Base-by-base conservation (phyloP, 352 stramenopile species). In the Pythium guiyangense region DNA sequence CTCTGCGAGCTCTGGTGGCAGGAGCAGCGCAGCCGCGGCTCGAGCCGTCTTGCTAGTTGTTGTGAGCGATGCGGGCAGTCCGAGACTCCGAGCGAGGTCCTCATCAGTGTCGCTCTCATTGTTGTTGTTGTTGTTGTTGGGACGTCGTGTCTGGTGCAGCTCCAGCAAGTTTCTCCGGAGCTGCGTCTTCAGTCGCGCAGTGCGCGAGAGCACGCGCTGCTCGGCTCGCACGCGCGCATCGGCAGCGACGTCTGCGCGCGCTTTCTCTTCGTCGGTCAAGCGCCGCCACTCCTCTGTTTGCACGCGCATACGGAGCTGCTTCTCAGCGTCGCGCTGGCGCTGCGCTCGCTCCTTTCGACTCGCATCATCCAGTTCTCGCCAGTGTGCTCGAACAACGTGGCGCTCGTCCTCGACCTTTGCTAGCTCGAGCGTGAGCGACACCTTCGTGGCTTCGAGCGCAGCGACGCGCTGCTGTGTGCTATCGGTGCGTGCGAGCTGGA, bases 221-320 rank as follows among this genome's bases (percentile, higher is more conserved):
- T 67, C 66, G 5, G 79, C 79, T 56, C 77, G 82, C 4, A 57
- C 69, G 31, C 79, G 60, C 6, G 79, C 79, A 14, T 73, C 57
- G 1, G 71, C 74, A 20, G 79, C 77, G 12, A 76, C 43, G 35
- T 75, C 67, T 37, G 69, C 75, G 10, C 70, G 70, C 20, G 20
- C 57, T 35, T 73, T 77, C 58, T 89, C 79, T 1, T 86, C 73
- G 14, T 79, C 66, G 48, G 80, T 70, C 54, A 87, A 67, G 18
- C 35, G 73, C 4, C 53, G 62, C 48, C 76, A 73, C 34, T 89
- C 79, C 52, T 89, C 79, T 18, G 76, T 56, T 0, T 65, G 67
- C 11, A 89, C 52, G 8, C 73, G 63, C 10, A 62, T 59, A 25
- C 74, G 66, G 37, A 89, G 62, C 14, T 59, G 63, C 29, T 69